A percentile compares a stretch with the other conserved stretches of the same genome.
Evolutionary conservation across 2,329 filamentous ascomycete genomes (phyloP).

Genomic region (Fusarium bactridioides): DNA sequence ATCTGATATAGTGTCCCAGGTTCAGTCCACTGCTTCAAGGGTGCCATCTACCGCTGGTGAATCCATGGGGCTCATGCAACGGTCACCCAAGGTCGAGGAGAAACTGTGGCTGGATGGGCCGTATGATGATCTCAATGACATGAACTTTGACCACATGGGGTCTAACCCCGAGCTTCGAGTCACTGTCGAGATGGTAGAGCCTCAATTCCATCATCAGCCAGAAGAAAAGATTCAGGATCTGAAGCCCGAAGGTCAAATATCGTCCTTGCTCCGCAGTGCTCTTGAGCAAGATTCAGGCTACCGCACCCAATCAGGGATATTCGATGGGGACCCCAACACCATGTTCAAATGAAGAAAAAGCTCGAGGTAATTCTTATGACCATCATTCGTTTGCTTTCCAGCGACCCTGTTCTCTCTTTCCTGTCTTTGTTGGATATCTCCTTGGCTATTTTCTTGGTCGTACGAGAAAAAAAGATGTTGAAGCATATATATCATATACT

Average conservation of each 20-base stretch:
- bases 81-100: conserved; percentile 11
- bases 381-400: neutral
- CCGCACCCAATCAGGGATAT: neutral
- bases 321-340: neutral
- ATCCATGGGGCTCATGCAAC: neutral
- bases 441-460: neutral
- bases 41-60: conserved; percentile 25
- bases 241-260: neutral
- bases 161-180: conserved; percentile 9
- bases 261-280: neutral
- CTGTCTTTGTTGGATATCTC: neutral
- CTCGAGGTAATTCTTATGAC: neutral
- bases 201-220: neutral
- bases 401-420: neutral
- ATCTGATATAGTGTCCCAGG: neutral
- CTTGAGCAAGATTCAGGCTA: conserved; percentile 25
- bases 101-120: neutral
- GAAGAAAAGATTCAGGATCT: neutral
- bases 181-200: neutral
- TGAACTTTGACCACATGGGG: conserved; percentile 13
- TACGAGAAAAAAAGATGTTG: neutral
- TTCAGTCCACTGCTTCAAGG: conserved; percentile 20
- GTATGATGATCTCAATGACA: neutral
- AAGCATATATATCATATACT: neutral
- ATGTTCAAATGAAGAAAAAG: conserved; percentile 9